phyloP scores from a whole-genome alignment of 225 moss, liverwort and hornwort species.

The Antitrichia curtipendula region DNA sequence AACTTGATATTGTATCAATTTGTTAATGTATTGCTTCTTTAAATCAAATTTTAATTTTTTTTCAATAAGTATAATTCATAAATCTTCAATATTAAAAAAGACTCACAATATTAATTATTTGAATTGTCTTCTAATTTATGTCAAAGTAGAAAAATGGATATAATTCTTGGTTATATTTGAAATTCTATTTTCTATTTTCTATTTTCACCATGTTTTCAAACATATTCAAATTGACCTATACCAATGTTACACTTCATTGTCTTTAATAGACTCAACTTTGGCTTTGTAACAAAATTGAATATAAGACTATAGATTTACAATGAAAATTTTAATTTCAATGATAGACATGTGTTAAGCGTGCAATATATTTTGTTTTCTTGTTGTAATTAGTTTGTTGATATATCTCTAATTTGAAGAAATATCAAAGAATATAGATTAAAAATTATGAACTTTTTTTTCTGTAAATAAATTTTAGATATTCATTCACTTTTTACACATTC shows the following conservation, averaged over 20 bases:
- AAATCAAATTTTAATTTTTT: not conserved
- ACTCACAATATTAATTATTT: accelerated
- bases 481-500: not conserved
- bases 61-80: not conserved
- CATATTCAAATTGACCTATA: not conserved
- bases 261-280: too few species aligned
- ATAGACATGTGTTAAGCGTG: not conserved
- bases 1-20: too few species aligned
- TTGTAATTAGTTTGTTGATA: too few species aligned
- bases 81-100: too few species aligned
- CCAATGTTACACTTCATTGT: not conserved
- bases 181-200: not conserved
- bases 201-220: accelerated
- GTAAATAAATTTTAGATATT: not conserved
- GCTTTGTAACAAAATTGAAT: too few species aligned
- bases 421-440: not conserved
- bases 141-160: not conserved
- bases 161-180: not conserved
- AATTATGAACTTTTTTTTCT: accelerated
- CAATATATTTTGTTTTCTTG: too few species aligned
- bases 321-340: not conserved
- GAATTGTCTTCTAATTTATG: not conserved
- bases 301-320: not conserved
- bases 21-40: too few species aligned
- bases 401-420: not conserved